phyloP scores from a whole-genome alignment of 306 rosid species.

The Rosa chinensis region DNA sequence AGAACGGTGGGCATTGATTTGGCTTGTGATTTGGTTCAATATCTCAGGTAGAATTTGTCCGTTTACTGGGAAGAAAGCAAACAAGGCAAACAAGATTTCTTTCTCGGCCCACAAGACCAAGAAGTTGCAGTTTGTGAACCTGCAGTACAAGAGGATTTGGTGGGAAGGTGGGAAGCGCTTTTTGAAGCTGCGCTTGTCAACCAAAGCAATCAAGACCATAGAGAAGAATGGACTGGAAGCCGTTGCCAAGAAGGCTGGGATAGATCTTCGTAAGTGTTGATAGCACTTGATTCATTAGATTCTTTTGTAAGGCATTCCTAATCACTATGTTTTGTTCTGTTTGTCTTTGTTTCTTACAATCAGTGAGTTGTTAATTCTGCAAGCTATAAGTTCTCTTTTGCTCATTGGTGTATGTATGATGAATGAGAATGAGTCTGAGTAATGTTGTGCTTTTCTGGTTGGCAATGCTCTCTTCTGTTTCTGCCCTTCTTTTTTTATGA shows the following conservation, averaged over 20 bases:
- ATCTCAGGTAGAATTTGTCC: constrained; percentile 67
- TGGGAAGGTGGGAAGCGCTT: constrained; percentile 99
- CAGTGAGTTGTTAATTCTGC: no score
- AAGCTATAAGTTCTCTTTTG: no score
- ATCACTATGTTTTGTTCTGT: constrained; percentile 5
- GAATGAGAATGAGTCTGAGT: no score
- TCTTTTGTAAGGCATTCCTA: constrained; percentile 19
- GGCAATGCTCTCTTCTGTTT: not conserved
- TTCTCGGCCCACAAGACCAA: constrained; percentile 86
- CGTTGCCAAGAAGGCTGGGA: constrained; percentile 88
- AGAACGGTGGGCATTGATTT: not conserved
- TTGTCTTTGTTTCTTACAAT: not conserved
- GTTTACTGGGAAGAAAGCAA: constrained; percentile 85
- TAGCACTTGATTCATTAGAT: not conserved
- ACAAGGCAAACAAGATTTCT: constrained; percentile 76
- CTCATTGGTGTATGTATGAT: no score
- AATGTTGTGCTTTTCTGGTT: no score
- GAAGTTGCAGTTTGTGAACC: constrained; percentile 82
- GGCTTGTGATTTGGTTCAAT: constrained; percentile 1
- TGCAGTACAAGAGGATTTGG: constrained; percentile 89
- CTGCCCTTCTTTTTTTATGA: not conserved
- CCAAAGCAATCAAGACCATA: no score
- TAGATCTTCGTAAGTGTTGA: constrained; percentile 76
- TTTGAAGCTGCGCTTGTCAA: constrained; percentile 45
- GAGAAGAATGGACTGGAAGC: no score